phyloP scores from a whole-genome alignment of 1,284 basidiomycete genomes.

The Sanghuangporus sanghuang region DNA sequence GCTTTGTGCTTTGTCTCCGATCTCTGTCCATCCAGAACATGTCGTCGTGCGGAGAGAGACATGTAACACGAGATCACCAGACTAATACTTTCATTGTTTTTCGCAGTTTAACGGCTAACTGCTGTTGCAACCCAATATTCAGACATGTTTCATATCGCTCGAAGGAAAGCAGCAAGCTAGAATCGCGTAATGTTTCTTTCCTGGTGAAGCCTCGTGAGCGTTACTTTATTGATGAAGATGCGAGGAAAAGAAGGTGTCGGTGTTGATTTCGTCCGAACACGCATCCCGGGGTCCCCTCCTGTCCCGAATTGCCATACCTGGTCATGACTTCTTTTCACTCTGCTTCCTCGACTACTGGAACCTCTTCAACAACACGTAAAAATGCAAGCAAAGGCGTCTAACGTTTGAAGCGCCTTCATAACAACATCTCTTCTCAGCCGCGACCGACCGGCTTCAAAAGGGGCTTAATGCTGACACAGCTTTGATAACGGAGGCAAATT shows the following conservation, averaged over 20 bases:
- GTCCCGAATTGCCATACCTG: background rate
- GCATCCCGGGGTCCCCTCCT: background rate
- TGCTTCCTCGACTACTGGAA: background rate
- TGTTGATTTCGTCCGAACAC: background rate
- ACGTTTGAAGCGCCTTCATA: no score
- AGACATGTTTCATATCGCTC: background rate
- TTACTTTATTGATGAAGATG: background rate
- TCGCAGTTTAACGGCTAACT: background rate
- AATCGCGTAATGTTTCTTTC: background rate
- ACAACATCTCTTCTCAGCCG: no score
- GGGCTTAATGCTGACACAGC: background rate
- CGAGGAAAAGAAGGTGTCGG: background rate
- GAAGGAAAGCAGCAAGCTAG: background rate
- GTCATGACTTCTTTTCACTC: background rate
- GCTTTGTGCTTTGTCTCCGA: no score
- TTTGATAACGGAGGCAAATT: background rate
- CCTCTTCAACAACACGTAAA: background rate
- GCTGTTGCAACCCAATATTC: background rate
- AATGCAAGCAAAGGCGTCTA: no score
- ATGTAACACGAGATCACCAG: background rate
- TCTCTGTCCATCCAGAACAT: no score
- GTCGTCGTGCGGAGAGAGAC: no score
- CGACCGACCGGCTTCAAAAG: background rate
- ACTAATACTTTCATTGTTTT: background rate
- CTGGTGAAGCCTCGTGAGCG: background rate